Evolutionary conservation across 805 yeast genomes (phyloP).

Genomic region (Henningerozyma blattae): DNA sequence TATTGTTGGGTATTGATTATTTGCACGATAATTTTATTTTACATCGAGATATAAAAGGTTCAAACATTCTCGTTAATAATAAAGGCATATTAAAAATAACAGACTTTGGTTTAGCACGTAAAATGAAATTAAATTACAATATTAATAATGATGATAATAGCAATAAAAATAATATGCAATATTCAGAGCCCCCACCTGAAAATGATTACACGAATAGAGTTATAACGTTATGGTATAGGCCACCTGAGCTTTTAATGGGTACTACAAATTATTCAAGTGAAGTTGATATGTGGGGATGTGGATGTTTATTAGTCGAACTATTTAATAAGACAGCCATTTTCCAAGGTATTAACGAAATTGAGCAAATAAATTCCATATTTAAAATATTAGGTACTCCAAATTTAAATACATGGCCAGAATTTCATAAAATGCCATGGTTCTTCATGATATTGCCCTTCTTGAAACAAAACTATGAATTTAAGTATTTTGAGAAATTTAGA

Average conservation of each 20-base stretch:
- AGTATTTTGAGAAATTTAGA: conserved; percentile 33
- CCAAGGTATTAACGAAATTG: conserved; percentile 81
- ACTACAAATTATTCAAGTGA: conserved; percentile 83
- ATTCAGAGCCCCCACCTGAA: not conserved
- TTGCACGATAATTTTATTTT: conserved; percentile 57
- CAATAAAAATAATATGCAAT: not conserved
- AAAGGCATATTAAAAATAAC: conserved; percentile 59
- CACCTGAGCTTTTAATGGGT: conserved; percentile 87
- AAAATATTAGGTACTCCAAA: conserved; percentile 83
- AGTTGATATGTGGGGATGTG: conserved; percentile 95
- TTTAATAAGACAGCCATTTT: conserved; percentile 67
- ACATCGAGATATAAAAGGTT: conserved; percentile 76
- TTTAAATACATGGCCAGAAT: conserved; percentile 59
- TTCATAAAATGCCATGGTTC: conserved; percentile 84
- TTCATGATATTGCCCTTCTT: conserved; percentile 60
- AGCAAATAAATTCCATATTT: conserved; percentile 67
- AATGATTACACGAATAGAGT: conserved; percentile 85
- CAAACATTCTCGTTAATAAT: conserved; percentile 56
- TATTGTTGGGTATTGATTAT: conserved; percentile 57
- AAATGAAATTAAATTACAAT: conserved; percentile 43
- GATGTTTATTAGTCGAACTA: conserved; percentile 78
- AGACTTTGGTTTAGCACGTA: conserved; percentile 74
- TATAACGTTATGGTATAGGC: conserved; percentile 94
- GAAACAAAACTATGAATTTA: conserved; percentile 14
- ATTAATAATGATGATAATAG: conserved; percentile 37